These are phyloP conservation scores for Penicillium daleae DNA, from an alignment of 495 filamentous ascomycete species.

Conservation along the genomic window DNA sequence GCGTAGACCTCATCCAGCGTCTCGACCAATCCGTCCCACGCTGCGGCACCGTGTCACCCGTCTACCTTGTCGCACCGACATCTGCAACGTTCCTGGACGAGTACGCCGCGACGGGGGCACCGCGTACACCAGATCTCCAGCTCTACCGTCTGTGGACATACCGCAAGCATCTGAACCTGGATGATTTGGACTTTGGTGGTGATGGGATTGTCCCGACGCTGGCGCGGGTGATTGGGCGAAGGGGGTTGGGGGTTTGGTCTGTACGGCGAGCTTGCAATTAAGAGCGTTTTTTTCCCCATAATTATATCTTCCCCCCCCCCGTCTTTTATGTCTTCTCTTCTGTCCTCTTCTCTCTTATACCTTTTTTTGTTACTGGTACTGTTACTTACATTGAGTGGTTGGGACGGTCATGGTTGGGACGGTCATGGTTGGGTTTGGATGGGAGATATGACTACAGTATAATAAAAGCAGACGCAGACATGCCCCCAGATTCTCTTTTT, in stretches of 20 bases:
- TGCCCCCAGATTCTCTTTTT: not conserved
- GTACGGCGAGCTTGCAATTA: conserved; percentile 44
- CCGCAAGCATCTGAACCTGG: conserved; percentile 78
- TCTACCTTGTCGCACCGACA: conserved; percentile 69
- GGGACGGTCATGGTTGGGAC: not conserved
- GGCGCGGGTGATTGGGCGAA: conserved; percentile 72
- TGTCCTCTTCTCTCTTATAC: not conserved
- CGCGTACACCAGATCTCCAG: conserved; percentile 24
- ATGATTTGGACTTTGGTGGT: conserved; percentile 87
- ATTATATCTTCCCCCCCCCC: too few species aligned
- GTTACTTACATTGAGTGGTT: conserved; percentile 5
- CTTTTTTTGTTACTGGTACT: not conserved
- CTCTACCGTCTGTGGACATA: conserved; percentile 74
- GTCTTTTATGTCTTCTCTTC: too few species aligned
- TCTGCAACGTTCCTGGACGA: conserved; percentile 76
- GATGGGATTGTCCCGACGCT: conserved; percentile 83
- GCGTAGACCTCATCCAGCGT: conserved; percentile 60
- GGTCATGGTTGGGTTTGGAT: not conserved
- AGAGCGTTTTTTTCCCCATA: not conserved
- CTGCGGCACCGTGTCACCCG: conserved; percentile 45
- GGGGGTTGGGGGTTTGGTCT: conserved; percentile 81
- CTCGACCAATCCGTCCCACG: conserved; percentile 57
- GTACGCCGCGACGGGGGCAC: conserved; percentile 35
- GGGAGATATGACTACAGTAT: not conserved
- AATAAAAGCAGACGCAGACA: not conserved